These are phyloP conservation scores for Apophysomyces trapeziformis DNA, from an alignment of 371 early-diverging fungal species.

Conservation along the genomic window DNA sequence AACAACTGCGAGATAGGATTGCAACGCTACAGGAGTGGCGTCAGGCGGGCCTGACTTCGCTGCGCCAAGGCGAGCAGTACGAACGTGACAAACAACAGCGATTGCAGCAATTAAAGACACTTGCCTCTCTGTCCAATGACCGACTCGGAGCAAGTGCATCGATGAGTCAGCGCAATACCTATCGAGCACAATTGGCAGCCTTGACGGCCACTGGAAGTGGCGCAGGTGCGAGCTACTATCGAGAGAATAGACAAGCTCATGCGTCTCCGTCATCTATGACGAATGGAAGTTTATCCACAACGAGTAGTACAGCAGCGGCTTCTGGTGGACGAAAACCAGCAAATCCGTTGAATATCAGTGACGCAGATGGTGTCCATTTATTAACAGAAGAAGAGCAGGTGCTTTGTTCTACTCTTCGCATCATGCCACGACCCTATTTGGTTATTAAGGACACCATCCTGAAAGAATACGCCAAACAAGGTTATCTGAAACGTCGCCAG, in stretches of 20 bases:
- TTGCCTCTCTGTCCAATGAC: conserved; percentile 46
- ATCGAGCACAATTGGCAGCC: conserved; percentile 31
- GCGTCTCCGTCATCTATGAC: not conserved
- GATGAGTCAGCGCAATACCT: conserved; percentile 21
- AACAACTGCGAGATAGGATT: conserved; percentile 74
- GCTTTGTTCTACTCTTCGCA: conserved; percentile 81
- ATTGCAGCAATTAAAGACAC: conserved; percentile 43
- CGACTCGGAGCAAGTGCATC: conserved; percentile 28
- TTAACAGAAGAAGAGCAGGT: conserved; percentile 79
- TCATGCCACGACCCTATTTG: conserved; percentile 87
- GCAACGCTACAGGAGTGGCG: conserved; percentile 91
- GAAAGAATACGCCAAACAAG: conserved; percentile 78
- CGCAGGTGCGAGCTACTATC: conserved; percentile 35
- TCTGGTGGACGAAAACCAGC: conserved; percentile 59
- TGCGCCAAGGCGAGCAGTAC: conserved; percentile 77
- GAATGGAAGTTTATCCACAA: conserved; percentile 19
- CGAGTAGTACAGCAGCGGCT: conserved; percentile 31
- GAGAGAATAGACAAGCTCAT: conserved; percentile 25
- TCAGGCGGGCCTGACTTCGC: conserved; percentile 82
- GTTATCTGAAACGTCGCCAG: conserved; percentile 73
- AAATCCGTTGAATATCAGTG: conserved; percentile 77
- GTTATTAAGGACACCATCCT: conserved; percentile 89
- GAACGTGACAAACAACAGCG: conserved; percentile 62
- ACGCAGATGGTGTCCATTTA: conserved; percentile 87
- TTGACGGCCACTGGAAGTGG: conserved; percentile 22